phyloP scores from a whole-genome alignment of 2,329 filamentous ascomycete species.

The Fonsecaea pedrosoi region DNA sequence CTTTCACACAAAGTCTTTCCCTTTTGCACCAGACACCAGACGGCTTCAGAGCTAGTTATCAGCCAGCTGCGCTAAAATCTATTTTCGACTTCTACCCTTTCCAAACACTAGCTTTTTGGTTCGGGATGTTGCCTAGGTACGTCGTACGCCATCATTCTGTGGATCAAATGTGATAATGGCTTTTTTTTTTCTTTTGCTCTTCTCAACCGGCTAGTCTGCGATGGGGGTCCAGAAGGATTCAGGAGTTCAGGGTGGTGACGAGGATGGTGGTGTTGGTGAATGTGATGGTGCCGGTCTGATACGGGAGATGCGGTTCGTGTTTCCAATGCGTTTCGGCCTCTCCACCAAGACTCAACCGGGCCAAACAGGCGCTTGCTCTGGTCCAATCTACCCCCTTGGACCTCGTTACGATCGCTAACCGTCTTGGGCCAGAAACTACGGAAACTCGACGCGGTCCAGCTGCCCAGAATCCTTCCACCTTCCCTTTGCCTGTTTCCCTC shows the following conservation, averaged over 20 bases:
- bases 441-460: slow-evolving; percentile 13
- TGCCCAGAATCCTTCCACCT: slow-evolving; percentile 13
- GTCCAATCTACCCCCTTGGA: slow-evolving; percentile 11
- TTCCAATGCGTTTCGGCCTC: slow-evolving; percentile 23
- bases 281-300: slow-evolving; percentile 1
- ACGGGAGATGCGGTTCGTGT: slow-evolving; percentile 12
- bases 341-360: not conserved
- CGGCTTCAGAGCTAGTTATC: not conserved
- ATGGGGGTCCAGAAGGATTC: slow-evolving; percentile 11
- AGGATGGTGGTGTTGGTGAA: not conserved
- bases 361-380: slow-evolving; percentile 11
- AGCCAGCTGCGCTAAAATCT: not conserved
- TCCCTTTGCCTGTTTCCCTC: not conserved
- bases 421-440: slow-evolving; percentile 14
- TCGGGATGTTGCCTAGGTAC: not conserved
- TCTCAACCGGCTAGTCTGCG: slow-evolving; percentile 2
- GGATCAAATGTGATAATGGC: not conserved
- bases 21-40: not conserved
- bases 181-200: not conserved
- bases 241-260: slow-evolving; percentile 2
- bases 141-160: not conserved
- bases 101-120: not conserved
- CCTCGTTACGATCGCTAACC: slow-evolving; percentile 1
- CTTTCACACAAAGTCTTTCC: not conserved
- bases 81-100: slow-evolving; percentile 13